Percentiles rank a stretch among this genome's conserved stretches.
These are phyloP conservation scores for Phytophthora litchii DNA, from an alignment of 352 stramenopile species.

Conservation along the genomic window DNA sequence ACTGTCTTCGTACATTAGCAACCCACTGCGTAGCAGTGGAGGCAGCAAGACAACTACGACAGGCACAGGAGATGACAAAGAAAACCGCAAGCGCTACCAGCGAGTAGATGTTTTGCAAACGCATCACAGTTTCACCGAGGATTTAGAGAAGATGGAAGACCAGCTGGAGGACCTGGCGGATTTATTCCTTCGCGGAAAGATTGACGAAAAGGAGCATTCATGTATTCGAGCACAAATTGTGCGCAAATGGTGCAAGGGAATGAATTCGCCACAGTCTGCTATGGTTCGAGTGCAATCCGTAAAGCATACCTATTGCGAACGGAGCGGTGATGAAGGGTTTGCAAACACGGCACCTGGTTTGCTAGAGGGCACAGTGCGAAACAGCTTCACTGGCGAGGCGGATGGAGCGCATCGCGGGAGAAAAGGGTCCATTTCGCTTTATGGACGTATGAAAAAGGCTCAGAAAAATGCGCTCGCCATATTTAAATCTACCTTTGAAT, in stretches of 20 bases:
- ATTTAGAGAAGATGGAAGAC: constrained; percentile 83
- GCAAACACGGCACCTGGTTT: constrained; percentile 29
- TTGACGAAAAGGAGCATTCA: constrained; percentile 86
- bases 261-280: constrained; percentile 81
- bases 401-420: constrained; percentile 27
- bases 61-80: constrained; percentile 43
- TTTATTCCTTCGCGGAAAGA: constrained; percentile 77
- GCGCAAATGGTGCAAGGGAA: constrained; percentile 80
- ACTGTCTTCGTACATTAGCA: constrained; percentile 73
- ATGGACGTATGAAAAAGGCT: constrained; percentile 84
- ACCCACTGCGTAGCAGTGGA: constrained; percentile 50
- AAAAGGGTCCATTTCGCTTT: constrained; percentile 62
- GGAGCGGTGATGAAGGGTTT: constrained; percentile 28
- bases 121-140: constrained; percentile 66
- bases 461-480: constrained; percentile 83
- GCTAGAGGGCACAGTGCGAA: constrained; percentile 21
- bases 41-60: constrained; percentile 28
- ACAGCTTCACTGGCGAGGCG: constrained; percentile 27
- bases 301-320: constrained; percentile 51
- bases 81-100: constrained; percentile 62
- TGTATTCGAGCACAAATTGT: constrained; percentile 86
- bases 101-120: constrained; percentile 73
- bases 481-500: constrained; percentile 86
- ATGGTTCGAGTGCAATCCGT: constrained; percentile 74
- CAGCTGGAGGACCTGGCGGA: constrained; percentile 75